Evolutionary conservation across 306 rosid genomes (phyloP), one percentile per base, ranked within the genome.

Genomic region (Rosa rugosa): DNA sequence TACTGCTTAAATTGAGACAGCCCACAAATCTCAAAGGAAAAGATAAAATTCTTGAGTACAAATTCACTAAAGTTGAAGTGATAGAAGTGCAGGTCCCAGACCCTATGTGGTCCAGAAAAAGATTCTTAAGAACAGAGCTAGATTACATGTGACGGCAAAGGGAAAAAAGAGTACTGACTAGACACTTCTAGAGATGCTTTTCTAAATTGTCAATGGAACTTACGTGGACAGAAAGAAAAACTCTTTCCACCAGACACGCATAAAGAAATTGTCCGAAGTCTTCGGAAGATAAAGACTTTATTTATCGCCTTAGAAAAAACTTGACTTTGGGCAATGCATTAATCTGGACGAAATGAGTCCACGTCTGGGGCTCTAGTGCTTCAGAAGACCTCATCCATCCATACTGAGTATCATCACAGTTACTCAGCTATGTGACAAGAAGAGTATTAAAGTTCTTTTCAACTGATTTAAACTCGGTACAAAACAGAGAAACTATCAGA

Each of bases 331-430:
- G 4, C 18, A 46, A 38, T 20, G 63, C 27, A 51, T 17, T 46
- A 68, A 13, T 11, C 12, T 44, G 31, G 72, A 54, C 12, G 25
- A 40, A 60, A 59, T 23, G 40, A 63, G 50, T 22, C 10, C 31
- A 56, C 57, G 4, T 64, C 79, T 72, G 14, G 36, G 76, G 42
- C 50, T 67, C 79, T 46, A 65, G 11, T 72, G 46, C 20, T 12
- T 36, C 71, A 23, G 51, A 47, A 71, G 56, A 23, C 46, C 72
- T 77, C 44, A n/a, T 56, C 81, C 81, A 54, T 46, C 46, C 41
- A 67, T 11, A 65, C 9, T 34, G 27, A 49, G 42, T 71, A 31
- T 16, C 36, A 44, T 23, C 36, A 69, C 42, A 70, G 22, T 6
- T 16, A 63, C 38, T 63, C 46, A 36, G 14, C 23, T 66, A 8